Conservation (phyloP, 805 yeast species). For the Yarrowia porcina region DNA sequence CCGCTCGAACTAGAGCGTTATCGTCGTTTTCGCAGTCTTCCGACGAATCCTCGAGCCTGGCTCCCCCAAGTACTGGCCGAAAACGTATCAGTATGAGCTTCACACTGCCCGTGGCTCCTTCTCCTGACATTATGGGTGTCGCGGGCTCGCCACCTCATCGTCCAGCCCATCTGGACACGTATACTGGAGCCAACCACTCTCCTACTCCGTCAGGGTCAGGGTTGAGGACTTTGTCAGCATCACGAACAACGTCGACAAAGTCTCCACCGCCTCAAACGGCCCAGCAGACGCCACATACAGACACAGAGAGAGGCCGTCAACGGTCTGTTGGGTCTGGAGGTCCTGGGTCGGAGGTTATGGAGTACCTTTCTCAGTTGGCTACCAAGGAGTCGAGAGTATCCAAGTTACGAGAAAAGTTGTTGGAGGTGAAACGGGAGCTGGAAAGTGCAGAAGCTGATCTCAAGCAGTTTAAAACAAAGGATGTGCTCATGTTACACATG, state of each 20-base stretch:
- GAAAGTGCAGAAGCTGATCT: constrained; percentile 41
- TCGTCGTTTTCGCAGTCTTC: constrained; percentile 20
- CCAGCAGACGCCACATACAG: not conserved
- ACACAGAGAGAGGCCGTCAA: not conserved
- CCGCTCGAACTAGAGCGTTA: not conserved
- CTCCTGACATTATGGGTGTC: not conserved
- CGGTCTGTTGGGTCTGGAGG: not conserved
- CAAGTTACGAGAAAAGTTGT: constrained; percentile 37
- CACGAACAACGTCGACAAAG: not conserved
- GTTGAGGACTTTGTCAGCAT: constrained; percentile 2
- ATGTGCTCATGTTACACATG: constrained; percentile 29
- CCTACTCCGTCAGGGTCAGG: constrained; percentile 9
- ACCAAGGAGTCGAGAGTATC: constrained; percentile 41
- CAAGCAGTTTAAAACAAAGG: constrained; percentile 33
- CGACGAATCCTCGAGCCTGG: constrained; percentile 4
- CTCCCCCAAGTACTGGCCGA: constrained; percentile 13
- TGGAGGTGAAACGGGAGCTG: constrained; percentile 36
- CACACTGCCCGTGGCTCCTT: constrained; percentile 19
- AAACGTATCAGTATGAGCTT: constrained; percentile 22
- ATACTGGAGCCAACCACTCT: not conserved
- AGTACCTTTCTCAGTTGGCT: constrained; percentile 40
- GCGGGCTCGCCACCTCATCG: not conserved
- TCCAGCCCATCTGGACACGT: not conserved
- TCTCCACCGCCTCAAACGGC: constrained; percentile 9
- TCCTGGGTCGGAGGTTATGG: constrained; percentile 14